phyloP scores from a whole-genome alignment of 495 filamentous ascomycete genomes.

The Pyronema domesticum region DNA sequence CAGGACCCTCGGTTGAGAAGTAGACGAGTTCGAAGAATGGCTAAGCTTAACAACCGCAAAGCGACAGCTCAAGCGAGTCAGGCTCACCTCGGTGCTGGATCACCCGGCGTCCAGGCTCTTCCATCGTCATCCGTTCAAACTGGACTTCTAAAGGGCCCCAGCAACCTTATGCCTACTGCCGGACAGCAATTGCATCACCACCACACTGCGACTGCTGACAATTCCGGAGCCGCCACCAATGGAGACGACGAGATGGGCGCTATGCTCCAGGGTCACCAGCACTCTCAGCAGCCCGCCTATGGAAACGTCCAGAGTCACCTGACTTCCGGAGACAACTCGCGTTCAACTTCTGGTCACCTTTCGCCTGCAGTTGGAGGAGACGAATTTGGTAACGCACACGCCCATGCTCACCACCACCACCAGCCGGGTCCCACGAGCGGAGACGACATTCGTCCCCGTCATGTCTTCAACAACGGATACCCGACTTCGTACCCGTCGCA shows the following conservation, averaged over 20 bases:
- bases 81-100: slow-evolving; percentile 21
- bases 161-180: slow-evolving; percentile 10
- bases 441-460: slow-evolving; percentile 51
- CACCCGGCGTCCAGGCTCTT: slow-evolving; percentile 16
- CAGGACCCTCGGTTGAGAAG: slow-evolving; percentile 82
- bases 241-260: slow-evolving; percentile 68
- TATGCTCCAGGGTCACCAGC: slow-evolving; percentile 78
- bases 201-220: slow-evolving; percentile 55
- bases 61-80: slow-evolving; percentile 33
- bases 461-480: slow-evolving; percentile 56
- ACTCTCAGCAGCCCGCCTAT: slow-evolving; percentile 24
- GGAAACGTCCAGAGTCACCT: slow-evolving; percentile 19
- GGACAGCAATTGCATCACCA: slow-evolving; percentile 57
- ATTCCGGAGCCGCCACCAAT: slow-evolving; percentile 28
- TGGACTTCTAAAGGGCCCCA: slow-evolving; percentile 24
- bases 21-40: slow-evolving; percentile 78
- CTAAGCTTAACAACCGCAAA: slow-evolving; percentile 80
- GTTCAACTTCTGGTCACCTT: slow-evolving; percentile 24
- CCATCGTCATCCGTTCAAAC: slow-evolving; percentile 18
- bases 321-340: slow-evolving; percentile 19
- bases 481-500: slow-evolving; percentile 42
- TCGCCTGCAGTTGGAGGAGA: slow-evolving; percentile 22
- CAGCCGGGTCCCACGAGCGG: slow-evolving; percentile 28
- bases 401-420: slow-evolving; percentile 28
- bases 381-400: slow-evolving; percentile 23